Base-by-base conservation (phyloP, 257 asterid species). In the Coffea eugenioides region DNA sequence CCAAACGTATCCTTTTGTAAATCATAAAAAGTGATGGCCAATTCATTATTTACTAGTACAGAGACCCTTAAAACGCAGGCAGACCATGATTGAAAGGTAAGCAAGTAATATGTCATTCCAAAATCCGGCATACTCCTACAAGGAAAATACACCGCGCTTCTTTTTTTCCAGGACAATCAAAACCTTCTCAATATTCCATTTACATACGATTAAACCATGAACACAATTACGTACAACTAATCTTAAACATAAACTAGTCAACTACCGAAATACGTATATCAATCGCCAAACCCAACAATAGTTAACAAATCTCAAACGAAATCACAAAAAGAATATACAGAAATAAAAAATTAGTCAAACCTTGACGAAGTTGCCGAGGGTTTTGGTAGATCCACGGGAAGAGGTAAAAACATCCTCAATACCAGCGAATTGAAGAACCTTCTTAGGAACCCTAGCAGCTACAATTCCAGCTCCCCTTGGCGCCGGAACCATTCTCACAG, bases 401-500 rank as follows among this genome's bases (percentile, higher is more conserved):
- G 97, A 87, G 3, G 98, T 94, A 73, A 90, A 94, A 0, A 94
- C 98, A 74, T 93, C 98, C 13, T 92, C 96, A 80, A 93, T 93
- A 45, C 98, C 98, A 52, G 98, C 98, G 51, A 93, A 93, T 88
- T 93, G 98, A 11, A 93, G 90, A 52, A 93, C 98, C 88, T 92
- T 92, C 86, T 93, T 93, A 0, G 97, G 97, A 64, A 93, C 98
- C 57, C 98, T 89, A 6, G 98, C 98, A 3, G 98, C 98, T 15
- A 93, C 98, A 66, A 93, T 93, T 1, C 98, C 97, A 2, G 98
- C 91, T 2, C 98, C 98, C 20, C 93, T 88, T 0, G 98, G 98
- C 6, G 98, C 98, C 36, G 98, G 98, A 18, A 93, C 98, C 98
- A 93, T 92, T 62, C 98, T 75, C 76, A 93, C 98, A 1, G 97